Evolutionary conservation across 2,329 filamentous ascomycete species (phyloP).

Genomic region (Biscogniauxia mediterranea): DNA sequence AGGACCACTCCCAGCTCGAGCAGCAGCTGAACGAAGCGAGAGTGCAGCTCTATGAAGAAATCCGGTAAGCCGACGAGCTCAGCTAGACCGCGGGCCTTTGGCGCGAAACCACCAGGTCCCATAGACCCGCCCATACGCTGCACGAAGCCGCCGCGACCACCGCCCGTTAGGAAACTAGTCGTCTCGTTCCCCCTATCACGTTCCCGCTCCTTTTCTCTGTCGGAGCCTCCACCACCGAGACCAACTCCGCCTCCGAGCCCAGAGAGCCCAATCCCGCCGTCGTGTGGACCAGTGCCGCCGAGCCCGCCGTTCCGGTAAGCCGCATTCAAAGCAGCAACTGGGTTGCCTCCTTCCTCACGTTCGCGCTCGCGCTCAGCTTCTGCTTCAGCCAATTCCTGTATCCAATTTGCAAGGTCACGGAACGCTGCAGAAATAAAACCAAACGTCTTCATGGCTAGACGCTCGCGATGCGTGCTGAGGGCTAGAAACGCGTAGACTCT

Average conservation of each 20-base stretch:
- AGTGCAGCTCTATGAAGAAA: conserved; percentile 66
- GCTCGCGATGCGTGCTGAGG: conserved; percentile 63
- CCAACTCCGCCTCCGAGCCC: conserved; percentile 28
- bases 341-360: conserved; percentile 36
- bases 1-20: conserved; percentile 57
- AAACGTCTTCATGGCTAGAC: conserved; percentile 65
- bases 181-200: conserved; percentile 36
- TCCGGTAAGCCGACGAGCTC: conserved; percentile 66
- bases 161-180: conserved; percentile 57
- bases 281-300: conserved; percentile 33
- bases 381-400: conserved; percentile 61
- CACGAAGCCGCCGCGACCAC: conserved; percentile 51
- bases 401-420: conserved; percentile 63
- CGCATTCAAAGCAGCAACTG: conserved; percentile 41
- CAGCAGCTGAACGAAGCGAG: conserved; percentile 61
- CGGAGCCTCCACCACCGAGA: conserved; percentile 24
- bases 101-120: conserved; percentile 52
- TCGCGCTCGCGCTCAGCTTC: conserved; percentile 59
- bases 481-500: conserved; percentile 68
- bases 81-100: conserved; percentile 60
- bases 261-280: conserved; percentile 25
- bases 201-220: conserved; percentile 27
- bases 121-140: conserved; percentile 56
- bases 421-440: conserved; percentile 61
- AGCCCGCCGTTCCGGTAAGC: conserved; percentile 42